phyloP scores from a whole-genome alignment of 73 alveolate species.

The Durusdinium trenchii region DNA sequence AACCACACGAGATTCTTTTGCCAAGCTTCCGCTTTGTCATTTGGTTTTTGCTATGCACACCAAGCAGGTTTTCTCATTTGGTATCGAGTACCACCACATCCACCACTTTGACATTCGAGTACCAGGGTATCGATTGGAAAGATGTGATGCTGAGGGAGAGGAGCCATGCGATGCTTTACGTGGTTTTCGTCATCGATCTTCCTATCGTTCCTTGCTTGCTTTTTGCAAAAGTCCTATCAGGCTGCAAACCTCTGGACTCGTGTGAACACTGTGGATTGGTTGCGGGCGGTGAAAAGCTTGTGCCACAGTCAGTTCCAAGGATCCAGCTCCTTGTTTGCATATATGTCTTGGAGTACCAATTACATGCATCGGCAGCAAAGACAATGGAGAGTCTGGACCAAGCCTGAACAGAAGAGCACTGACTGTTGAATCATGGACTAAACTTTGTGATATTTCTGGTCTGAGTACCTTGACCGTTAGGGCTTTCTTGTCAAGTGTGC shows the following conservation, averaged over 20 bases:
- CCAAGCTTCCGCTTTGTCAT: not conserved
- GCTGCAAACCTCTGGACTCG: conserved; percentile 64
- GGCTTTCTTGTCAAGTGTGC: too few species aligned
- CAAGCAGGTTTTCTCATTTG: conserved; percentile 58
- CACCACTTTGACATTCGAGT: conserved; percentile 89
- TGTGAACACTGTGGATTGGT: conserved; percentile 67
- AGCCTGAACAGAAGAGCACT: not conserved
- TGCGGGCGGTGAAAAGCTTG: conserved; percentile 70
- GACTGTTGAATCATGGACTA: not conserved
- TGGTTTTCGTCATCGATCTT: not conserved
- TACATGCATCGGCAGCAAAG: too few species aligned
- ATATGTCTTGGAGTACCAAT: too few species aligned
- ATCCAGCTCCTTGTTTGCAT: conserved; percentile 20
- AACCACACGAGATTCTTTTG: not conserved
- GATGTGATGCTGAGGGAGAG: conserved; percentile 93
- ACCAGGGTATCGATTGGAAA: conserved; percentile 72
- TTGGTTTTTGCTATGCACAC: not conserved
- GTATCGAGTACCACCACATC: conserved; percentile 95
- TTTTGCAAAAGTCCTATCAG: not conserved
- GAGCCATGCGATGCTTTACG: not conserved
- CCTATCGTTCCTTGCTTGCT: not conserved
- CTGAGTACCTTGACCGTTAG: not conserved
- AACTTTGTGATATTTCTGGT: not conserved
- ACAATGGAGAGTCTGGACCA: not conserved
- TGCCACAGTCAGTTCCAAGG: conserved; percentile 59